phyloP scores from a whole-genome alignment of 495 filamentous ascomycete genomes.

The Parachaetomium inaequale region DNA sequence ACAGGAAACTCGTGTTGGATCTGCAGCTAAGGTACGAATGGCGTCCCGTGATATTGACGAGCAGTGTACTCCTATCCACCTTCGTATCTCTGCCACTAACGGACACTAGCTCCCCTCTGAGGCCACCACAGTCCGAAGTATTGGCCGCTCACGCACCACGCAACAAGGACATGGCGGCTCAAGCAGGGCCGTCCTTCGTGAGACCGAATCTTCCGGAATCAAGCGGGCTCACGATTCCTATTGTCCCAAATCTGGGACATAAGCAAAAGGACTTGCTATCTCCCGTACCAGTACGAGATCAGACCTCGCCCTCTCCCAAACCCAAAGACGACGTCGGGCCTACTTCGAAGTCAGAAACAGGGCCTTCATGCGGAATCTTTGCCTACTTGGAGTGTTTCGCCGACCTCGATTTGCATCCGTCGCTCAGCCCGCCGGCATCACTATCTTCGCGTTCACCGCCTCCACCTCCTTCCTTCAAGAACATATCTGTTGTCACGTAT shows the following conservation, averaged over 20 bases:
- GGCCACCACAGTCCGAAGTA: too few species aligned
- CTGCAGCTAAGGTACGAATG: slow-evolving; percentile 9
- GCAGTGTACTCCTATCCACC: too few species aligned
- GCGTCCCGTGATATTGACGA: background rate
- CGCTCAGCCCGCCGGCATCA: background rate
- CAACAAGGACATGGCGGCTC: too few species aligned
- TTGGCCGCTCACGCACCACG: too few species aligned
- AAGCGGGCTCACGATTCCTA: too few species aligned
- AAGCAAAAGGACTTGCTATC: too few species aligned
- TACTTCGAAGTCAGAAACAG: background rate
- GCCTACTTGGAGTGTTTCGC: slow-evolving; percentile 12
- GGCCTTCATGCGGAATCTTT: background rate
- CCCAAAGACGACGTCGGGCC: background rate
- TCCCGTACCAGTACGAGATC: background rate
- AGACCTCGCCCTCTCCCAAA: background rate
- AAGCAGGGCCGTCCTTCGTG: too few species aligned
- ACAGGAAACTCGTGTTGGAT: slow-evolving; percentile 11
- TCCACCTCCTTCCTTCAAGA: background rate
- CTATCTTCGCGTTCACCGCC: background rate
- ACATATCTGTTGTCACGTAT: background rate
- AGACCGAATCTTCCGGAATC: too few species aligned
- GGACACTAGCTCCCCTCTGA: too few species aligned
- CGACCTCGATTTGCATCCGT: slow-evolving; percentile 15
- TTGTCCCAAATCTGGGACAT: too few species aligned
- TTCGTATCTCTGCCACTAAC: too few species aligned